Base-by-base conservation (phyloP, 805 yeast genomes). In the Candida xiaguanensis region DNA sequence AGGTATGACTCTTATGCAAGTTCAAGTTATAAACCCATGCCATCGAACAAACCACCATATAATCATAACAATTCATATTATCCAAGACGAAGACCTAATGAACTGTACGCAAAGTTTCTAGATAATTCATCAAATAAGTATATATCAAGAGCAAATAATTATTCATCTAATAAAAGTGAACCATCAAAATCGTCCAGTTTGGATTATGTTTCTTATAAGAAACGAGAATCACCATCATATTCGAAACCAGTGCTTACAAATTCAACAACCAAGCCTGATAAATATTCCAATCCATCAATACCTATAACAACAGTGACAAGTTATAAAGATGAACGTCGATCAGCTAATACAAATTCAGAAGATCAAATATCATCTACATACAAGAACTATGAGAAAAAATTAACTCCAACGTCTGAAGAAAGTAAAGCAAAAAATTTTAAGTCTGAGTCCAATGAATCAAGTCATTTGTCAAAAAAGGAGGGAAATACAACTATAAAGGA, bases 81-180 rank as follows among this genome's bases (percentile, higher is more conserved):
- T 22, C 38, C 39, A 17, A 51, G 46, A 29, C 33, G 54, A 23
- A 40, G 52, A 30, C 46, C 44, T 7, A 40, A 34, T 2, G 42
- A 25, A 9, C 24, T 25, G n/a, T 55, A 49, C 29, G 33, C 49
- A 13, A 44, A 50, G 17, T 42, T 42, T 30, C 45, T 42, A 17
- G 44, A 32, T 16, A 39, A 24, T 30, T 25, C 23, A n/a, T 24
- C 20, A 15, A 33, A 38, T 6, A 31, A 38, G 19, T 32, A n/a
- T 14, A 11, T 20, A 2, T 16, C 45, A 16, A 34, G 18, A 17
- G 13, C 45, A 9, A 18, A 26, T 36, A 28, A 17, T 33, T 23
- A 23, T 14, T 6, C 24, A 16, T 16, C 33, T 18, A 23, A 23
- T 26, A 34, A 24, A 26, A 23, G 25, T 11, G 41, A 41, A 8